These are phyloP conservation scores for Primulina huaijiensis DNA, from an alignment of 257 asterid species.

Conservation along the genomic window DNA sequence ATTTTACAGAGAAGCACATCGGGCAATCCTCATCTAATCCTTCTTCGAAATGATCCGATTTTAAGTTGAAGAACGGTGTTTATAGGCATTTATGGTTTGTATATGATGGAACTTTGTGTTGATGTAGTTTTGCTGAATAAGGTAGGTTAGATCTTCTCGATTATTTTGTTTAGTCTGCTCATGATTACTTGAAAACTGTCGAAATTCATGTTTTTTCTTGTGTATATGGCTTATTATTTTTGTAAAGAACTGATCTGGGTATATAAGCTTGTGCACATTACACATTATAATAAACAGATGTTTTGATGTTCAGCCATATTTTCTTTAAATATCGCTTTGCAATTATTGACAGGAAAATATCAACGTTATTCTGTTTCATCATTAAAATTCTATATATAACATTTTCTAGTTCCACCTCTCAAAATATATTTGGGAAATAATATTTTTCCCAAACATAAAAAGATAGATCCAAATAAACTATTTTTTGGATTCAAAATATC, in stretches of 20 bases:
- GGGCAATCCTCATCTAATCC: constrained; percentile 36
- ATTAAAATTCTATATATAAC: too few relatives aligned
- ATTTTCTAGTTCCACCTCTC: too few relatives aligned
- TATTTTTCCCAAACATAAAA: too few relatives aligned
- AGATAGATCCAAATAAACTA: too few relatives aligned
- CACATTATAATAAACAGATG: not conserved
- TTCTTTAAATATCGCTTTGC: not conserved
- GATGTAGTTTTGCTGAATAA: constrained; percentile 29
- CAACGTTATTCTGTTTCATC: not conserved
- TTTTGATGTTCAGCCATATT: not conserved
- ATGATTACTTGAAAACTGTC: not conserved
- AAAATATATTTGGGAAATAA: too few relatives aligned
- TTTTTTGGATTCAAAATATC: too few relatives aligned
- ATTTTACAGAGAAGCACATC: constrained; percentile 43
- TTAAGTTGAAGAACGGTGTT: constrained; percentile 6
- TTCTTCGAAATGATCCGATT: constrained; percentile 21
- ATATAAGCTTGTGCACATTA: not conserved
- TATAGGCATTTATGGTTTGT: constrained; percentile 28
- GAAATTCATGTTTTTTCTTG: not conserved
- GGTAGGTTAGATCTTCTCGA: constrained; percentile 14
- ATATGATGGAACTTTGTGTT: constrained; percentile 19
- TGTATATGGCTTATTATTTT: not conserved
- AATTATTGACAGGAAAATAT: not conserved
- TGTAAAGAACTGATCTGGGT: not conserved
- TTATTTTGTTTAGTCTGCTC: constrained; percentile 22